phyloP scores from a whole-genome alignment of 2,329 filamentous ascomycete genomes.

The Verticillium longisporum region DNA sequence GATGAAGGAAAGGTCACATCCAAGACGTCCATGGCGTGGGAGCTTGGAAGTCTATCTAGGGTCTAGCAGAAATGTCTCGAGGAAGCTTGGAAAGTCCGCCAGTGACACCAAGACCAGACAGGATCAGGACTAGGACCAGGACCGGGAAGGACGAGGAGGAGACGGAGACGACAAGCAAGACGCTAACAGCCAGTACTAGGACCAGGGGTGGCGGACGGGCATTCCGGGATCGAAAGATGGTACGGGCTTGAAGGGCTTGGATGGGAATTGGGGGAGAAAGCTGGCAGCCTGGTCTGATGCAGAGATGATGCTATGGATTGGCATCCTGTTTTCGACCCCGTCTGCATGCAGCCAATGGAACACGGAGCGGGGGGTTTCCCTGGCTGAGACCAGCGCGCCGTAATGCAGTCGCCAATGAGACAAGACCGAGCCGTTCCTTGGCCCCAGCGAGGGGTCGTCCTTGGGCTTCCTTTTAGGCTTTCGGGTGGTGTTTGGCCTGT shows the following conservation, averaged over 20 bases:
- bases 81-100: neutral
- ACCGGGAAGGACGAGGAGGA: neutral
- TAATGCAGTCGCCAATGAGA: conserved; percentile 1
- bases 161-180: neutral
- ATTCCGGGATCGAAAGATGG: neutral
- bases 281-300: neutral
- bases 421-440: neutral
- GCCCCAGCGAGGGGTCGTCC: neutral
- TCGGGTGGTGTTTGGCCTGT: neutral
- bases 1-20: neutral
- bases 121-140: too few relatives aligned
- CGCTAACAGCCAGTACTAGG: neutral
- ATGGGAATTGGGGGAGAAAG: neutral
- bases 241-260: neutral
- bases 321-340: conserved; percentile 1
- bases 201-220: neutral
- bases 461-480: neutral
- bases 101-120: neutral
- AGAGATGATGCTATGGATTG: conserved; percentile 3
- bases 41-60: neutral
- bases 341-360: conserved; percentile 3
- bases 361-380: neutral
- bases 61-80: neutral
- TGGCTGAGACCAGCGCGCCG: conserved; percentile 1
- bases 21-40: neutral